Evolutionary conservation across 2,329 filamentous ascomycete genomes (phyloP), one percentile per base, ranked within the genome.

Genomic region (Trichoderma harzianum): DNA sequence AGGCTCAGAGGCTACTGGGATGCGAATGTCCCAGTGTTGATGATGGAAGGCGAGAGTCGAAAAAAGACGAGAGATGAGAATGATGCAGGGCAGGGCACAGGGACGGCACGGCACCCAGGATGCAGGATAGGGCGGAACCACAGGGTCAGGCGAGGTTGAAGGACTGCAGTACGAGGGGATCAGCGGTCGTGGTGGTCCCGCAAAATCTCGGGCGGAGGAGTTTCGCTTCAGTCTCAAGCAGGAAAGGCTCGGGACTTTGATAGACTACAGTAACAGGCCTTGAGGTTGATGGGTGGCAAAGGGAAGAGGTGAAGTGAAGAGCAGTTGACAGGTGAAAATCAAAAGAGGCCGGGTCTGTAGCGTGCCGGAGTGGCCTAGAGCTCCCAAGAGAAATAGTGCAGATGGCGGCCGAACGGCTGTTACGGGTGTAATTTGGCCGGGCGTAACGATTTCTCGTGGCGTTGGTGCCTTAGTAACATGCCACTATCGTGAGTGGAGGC

Each of bases 401-500:
- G 7, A 18, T 36, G 43, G 47, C 43, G 63, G 63, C 63, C 28
- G 39, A 34, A 18, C 66, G 66, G 57, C 57, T 69, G 55, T 32
- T 69, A 43, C 66, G 66, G 66, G 28, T 69, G 66, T 18, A 28
- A 32, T 62, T 53, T 28, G 18, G 28, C 30, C 65, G 34, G 53
- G 53, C 47, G 65, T 24, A 68, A 34, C 53, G 21, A 68, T 32
- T 36, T 34, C 32, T 69, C 66, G 66, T 61, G 66, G 66, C 66
- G 55, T 53, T 62, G 66, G 47, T 69, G 57, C 66, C 66, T 62
- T 69, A 61, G 66, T 69, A 69, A 28, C 39, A 61, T 61, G 55
- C 55, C 24, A 53, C 55, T 39, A 51, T 69, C 66, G 57, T 51
- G 66, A 47, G 64, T 67, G 64, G 64, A 30, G 34, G 64, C 64